Evolutionary conservation across 768 basidiomycete species (phyloP), one percentile per base, ranked within the genome.

Genomic region (Amanita polypyramis): DNA sequence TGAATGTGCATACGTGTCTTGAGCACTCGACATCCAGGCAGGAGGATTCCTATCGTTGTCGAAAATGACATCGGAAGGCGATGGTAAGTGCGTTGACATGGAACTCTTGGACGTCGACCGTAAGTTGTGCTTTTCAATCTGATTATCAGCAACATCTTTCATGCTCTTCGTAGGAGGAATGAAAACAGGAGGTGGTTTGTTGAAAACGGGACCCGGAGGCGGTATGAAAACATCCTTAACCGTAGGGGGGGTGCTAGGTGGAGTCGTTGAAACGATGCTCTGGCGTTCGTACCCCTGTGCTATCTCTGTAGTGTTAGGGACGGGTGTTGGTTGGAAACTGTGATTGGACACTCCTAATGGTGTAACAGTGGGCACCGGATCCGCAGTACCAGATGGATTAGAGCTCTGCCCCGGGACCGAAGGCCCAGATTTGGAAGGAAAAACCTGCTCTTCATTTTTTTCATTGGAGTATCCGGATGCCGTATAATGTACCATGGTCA

Each of bases 21-120:
- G 83, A 2, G 76, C 77, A 3, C 67, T 67, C 0, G 76, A 69
- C 57, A 74, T 66, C 82, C 84, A 85, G 5, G 73, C 62, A 10
- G 74, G 67, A 14, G 56, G 60, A 32, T 64, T 65, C 20, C 71
- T 65, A 14, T 63, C 65, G 47, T 67, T 66, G 51, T 76, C 77
- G 55, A 82, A 77, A 33, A 80, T 52, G 5, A 54, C 53, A 35
- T 78, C 77, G 0, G 79, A 77, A 40, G 65, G 64, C 32, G 74
- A 59, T 9, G 77, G 76, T 12, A 76, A 73, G n/a, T 79, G 79
- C 3, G 66, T 69, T 19, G 75, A 73, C 30, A 39, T 30, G n/a
- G 15, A 25, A 29, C 5, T 19, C 9, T 19, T 35, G 11, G 35
- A 35, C 5, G 37, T 8, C 15, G 46, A 30, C 20, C 19, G 37